A percentile compares a stretch with the other conserved stretches of the same genome.
Conservation (phyloP, 768 basidiomycete genomes). For the Kwoniella botswanensis region DNA sequence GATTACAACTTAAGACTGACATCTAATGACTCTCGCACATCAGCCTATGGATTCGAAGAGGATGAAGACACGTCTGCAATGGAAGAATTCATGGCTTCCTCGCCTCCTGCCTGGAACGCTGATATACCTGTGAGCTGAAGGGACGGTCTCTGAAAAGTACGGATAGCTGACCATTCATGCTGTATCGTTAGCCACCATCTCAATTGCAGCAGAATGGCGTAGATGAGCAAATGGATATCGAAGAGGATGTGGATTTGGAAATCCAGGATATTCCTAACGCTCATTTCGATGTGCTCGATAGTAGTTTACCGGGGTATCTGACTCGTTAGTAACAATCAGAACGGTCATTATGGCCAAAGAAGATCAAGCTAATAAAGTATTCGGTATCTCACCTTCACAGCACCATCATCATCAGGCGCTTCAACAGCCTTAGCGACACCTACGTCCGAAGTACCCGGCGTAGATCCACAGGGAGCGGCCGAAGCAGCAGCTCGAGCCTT, state of each 20-base stretch:
- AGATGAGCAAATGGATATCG: conserved; percentile 80
- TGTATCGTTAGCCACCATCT: conserved; percentile 23
- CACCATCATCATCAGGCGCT: conserved; percentile 17
- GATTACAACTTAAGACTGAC: too few relatives aligned
- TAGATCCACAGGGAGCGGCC: conserved; percentile 28
- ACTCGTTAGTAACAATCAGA: conserved; percentile 41
- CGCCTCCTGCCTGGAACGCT: conserved; percentile 58
- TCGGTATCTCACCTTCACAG: neutral
- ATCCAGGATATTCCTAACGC: conserved; percentile 65
- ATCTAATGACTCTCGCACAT: conserved; percentile 58
- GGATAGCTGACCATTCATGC: too few relatives aligned
- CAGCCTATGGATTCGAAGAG: conserved; percentile 63
- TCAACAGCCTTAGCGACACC: conserved; percentile 10
- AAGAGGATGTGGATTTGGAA: conserved; percentile 66
- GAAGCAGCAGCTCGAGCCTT: conserved; percentile 52
- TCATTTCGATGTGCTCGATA: conserved; percentile 86
- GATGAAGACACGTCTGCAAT: conserved; percentile 64
- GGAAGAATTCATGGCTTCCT: conserved; percentile 60
- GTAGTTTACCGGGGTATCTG: conserved; percentile 70
- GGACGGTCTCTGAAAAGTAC: neutral
- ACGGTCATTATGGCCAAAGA: neutral
- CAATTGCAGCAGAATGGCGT: conserved; percentile 57
- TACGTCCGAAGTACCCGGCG: neutral
- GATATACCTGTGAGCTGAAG: conserved; percentile 48
- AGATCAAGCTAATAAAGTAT: neutral